Base-by-base conservation (phyloP, 2,329 filamentous ascomycete genomes). In the Sclerotinia minor region DNA sequence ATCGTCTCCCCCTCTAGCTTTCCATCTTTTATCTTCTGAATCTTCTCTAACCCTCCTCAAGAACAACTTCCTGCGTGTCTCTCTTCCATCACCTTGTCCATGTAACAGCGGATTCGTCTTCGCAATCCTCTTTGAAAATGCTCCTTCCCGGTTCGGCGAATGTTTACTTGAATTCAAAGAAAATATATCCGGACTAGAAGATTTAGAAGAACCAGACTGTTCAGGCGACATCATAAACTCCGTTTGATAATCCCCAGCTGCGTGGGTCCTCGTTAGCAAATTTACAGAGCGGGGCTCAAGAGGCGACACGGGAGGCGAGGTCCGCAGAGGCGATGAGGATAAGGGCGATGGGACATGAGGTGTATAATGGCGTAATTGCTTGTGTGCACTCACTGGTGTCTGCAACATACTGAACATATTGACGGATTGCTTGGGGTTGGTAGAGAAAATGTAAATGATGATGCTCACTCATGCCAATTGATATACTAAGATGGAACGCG, bases 1-100 rank as follows among this genome's bases (percentile, higher is more conserved):
- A 72, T 89, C 86, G 73, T 90, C 87, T 3, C 88, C 86, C 35
- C 87, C 87, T 71, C 88, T 80, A 64, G 83, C 80, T 73, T 85
- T 81, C 83, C 87, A 89, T 29, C 80, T 79, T 73, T 80, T 83
- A 38, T 90, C 85, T 53, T 89, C 86, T 3, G 83, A 80, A 52
- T 85, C 83, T 73, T 87, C 83, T 68, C 86, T 82, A 24, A 90
- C 87, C 64, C 83, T 90, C 75, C 87, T 86, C 69, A 94, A 79
- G 73, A 94, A 94, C 67, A 90, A 80, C 44, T 85, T 84, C 58
- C 91, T 82, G 68, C 91, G 81, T 65, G 84, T 81, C 75, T 92
- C 88, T 67, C 87, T 85, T 0, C 82, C 81, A 75, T 92, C 85
- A 19, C 71, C 69, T 63, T 86, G 83, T 69, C 80, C 84, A 71